Conservation (phyloP, 2,329 filamentous ascomycete genomes). For the Teratosphaeria destructans region DNA sequence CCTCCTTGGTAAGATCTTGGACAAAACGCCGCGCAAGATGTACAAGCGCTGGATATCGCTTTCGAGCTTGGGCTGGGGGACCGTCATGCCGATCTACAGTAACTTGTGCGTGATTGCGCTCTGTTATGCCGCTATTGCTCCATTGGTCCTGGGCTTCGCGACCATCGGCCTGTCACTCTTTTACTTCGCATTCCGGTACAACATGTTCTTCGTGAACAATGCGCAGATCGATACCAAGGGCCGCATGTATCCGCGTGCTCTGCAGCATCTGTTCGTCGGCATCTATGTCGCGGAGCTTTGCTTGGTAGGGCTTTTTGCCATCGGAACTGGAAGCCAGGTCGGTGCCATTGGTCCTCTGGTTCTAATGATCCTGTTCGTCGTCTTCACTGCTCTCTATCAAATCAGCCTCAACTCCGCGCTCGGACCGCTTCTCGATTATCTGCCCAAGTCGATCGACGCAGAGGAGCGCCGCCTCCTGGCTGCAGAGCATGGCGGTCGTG, state of each 20-base stretch:
- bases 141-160: slow-evolving; percentile 73
- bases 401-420: slow-evolving; percentile 62
- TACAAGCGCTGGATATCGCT: slow-evolving; percentile 69
- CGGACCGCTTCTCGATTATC: slow-evolving; percentile 63
- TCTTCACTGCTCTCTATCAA: slow-evolving; percentile 70
- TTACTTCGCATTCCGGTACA: slow-evolving; percentile 83
- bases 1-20: slow-evolving; percentile 62
- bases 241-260: slow-evolving; percentile 72
- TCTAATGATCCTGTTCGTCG: slow-evolving; percentile 63
- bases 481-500: slow-evolving; percentile 21
- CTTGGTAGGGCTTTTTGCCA: slow-evolving; percentile 73
- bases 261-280: slow-evolving; percentile 76
- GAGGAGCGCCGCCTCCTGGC: slow-evolving; percentile 28
- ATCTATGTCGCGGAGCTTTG: slow-evolving; percentile 70
- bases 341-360: slow-evolving; percentile 54
- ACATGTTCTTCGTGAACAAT: slow-evolving; percentile 78
- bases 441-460: slow-evolving; percentile 45
- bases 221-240: slow-evolving; percentile 78
- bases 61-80: slow-evolving; percentile 71
- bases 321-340: slow-evolving; percentile 45
- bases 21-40: slow-evolving; percentile 68
- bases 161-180: slow-evolving; percentile 68
- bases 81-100: slow-evolving; percentile 68
- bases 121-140: slow-evolving; percentile 77
- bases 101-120: slow-evolving; percentile 66